Base-by-base conservation (phyloP, 208 protist genomes). In the Strigomonas galati region DNA sequence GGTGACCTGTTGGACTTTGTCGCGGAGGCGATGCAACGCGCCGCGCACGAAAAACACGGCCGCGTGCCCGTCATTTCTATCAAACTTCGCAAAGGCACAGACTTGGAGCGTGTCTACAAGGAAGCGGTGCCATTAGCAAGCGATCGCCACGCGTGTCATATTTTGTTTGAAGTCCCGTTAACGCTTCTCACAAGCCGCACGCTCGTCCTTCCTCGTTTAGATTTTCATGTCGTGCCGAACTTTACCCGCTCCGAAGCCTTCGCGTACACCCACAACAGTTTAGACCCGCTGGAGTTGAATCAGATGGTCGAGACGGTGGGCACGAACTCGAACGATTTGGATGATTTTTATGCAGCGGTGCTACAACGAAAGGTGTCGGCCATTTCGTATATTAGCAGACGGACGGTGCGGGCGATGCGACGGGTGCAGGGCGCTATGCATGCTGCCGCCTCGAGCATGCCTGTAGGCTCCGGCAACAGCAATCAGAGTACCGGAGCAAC, bases 261-360 rank as follows among this genome's bases (percentile, higher is more conserved):
- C 61, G 69, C 66, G 31, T 94, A 94, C 74, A 85, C 80, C 65
- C 69, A 87, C 37, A 79, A 94, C 78, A 66, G 69, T 30, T 76
- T 94, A 28, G 82, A 94, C 51, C 78, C 88, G 30, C 71, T 91
- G 1, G 88, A 92, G 51, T 62, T 94, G 21, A 68, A 76, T 15
- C 72, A 89, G 72, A 91, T 94, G 57, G 59, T 94, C 4, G 83
- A 94, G 62, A 71, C 79, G 7, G 81, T 84, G 24, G 88, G 88
- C 0, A 93, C 84, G 21, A 89, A 89, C 74, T 85, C 83, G 66
- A 90, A 86, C 61, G 88, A 94, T 62, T 59, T 94, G 12, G 88
- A 94, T 67, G 88, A 94, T 68, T 78, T 94, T 12, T 83, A 87
- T 60, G 81, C 83, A 19, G 74, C 87, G 1, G 79, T 93, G 23